Base-by-base conservation (phyloP, 2,329 filamentous ascomycete species). In the Byssochlamys sp. region DNA sequence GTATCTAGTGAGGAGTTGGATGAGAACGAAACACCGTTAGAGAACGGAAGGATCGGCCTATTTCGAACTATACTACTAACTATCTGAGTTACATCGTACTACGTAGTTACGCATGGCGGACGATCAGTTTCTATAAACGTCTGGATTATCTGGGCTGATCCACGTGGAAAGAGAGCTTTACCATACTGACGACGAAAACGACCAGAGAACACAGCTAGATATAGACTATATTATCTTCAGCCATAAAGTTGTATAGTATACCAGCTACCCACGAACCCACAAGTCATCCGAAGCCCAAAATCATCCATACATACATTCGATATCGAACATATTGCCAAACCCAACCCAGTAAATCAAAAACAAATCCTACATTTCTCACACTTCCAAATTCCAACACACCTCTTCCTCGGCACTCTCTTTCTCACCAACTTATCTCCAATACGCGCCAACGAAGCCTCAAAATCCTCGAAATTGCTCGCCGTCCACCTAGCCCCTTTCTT, bases 401-500 rank as follows among this genome's bases (percentile, higher is more conserved):
- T 10, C 27, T 24, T 49, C 12, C 28, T n/a, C 24, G 25, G 35
- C 24, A 49, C 54, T 6, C 48, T 51, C 31, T 19, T 19, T 19
- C 52, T 25, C 19, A 59, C 58, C 31, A 59, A 35, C 12, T 24
- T 28, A 51, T 67, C 59, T 2, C 66, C 66, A 45, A 68, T 59
- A 24, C 59, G 51, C n/a, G 61, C 57, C 33, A 68, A 53, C 12
- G 64, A 65, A 31, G 60, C 58, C 55, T 66, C 66, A 52, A 86
- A 85, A 14, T 78, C 74, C 7, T 70, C 68, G 27, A 72, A 79
- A 59, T 68, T 77, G 5, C 67, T 65, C 0, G 83, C 81, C 7
- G 71, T 70, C 84, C 84, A 87, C 29, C 78, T 71, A 0, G 84
- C 84, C 24, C 75, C 76, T 1, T 70, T 66, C 11, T 73, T 69